Evolutionary conservation across 345 rosid genomes (phyloP).

Genomic region (Bruguiera gymnorhiza): DNA sequence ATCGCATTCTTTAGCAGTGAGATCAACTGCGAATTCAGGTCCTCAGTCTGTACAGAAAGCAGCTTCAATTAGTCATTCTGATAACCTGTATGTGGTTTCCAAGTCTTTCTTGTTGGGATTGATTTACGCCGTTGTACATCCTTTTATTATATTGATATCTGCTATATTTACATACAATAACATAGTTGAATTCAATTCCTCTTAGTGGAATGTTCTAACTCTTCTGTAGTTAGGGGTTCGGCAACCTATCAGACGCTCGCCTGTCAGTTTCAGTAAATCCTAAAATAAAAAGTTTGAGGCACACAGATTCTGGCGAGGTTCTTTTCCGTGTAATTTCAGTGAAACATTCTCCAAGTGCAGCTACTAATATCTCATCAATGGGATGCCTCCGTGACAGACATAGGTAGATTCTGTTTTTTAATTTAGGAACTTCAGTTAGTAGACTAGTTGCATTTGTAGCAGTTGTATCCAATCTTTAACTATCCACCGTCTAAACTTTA

Average conservation of each 20-base stretch:
- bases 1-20: conserved; percentile 42
- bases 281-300: conserved; percentile 40
- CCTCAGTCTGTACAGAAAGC: conserved; percentile 24
- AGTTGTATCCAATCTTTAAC: too few species aligned
- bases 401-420: conserved; percentile 23
- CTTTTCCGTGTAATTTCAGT: conserved; percentile 48
- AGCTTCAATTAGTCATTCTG: conserved; percentile 12
- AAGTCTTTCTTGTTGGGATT: too few species aligned
- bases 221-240: conserved; percentile 33
- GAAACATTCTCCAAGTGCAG: conserved; percentile 28
- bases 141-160: too few species aligned
- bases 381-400: conserved; percentile 25
- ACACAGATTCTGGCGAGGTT: conserved; percentile 40
- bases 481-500: too few species aligned
- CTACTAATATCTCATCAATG: conserved; percentile 23
- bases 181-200: too few species aligned
- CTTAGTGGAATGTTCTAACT: not conserved
- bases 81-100: conserved; percentile 23
- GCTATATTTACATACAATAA: too few species aligned
- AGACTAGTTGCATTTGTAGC: not conserved
- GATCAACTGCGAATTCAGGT: conserved; percentile 34
- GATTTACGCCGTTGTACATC: too few species aligned
- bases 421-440: not conserved
- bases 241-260: conserved; percentile 42
- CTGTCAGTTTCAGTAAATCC: conserved; percentile 50